Evolutionary conservation across 2,329 filamentous ascomycete species (phyloP).

Genomic region (Helicocarpus griseus): DNA sequence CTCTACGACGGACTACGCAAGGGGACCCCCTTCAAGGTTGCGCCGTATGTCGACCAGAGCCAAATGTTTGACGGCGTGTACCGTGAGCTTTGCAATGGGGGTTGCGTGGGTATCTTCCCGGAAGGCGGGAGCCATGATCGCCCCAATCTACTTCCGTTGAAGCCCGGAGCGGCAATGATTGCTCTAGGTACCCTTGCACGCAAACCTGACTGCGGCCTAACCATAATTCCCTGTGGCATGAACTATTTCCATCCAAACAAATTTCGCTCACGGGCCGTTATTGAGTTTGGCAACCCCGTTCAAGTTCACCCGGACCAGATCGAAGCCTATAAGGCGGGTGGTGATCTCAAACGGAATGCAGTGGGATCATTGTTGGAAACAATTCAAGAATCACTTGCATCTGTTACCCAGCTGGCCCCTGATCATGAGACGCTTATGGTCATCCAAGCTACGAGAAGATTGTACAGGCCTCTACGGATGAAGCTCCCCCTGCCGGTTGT

Average conservation of each 20-base stretch:
- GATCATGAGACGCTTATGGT: constrained; percentile 80
- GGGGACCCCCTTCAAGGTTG: constrained; percentile 66
- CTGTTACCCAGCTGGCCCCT: constrained; percentile 75
- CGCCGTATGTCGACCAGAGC: constrained; percentile 76
- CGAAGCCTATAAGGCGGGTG: constrained; percentile 63
- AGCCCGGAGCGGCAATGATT: constrained; percentile 86
- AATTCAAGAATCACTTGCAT: constrained; percentile 65
- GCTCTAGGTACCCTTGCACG: constrained; percentile 69
- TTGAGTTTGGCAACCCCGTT: constrained; percentile 74
- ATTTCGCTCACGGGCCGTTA: constrained; percentile 75
- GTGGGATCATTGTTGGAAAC: constrained; percentile 67
- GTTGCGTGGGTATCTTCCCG: constrained; percentile 83
- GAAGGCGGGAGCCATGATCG: constrained; percentile 83
- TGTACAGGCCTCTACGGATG: constrained; percentile 78
- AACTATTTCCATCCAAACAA: constrained; percentile 93
- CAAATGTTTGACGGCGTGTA: constrained; percentile 80
- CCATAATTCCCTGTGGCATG: constrained; percentile 86
- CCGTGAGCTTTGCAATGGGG: constrained; percentile 59
- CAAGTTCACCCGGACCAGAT: constrained; percentile 66
- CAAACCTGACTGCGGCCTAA: constrained; percentile 67
- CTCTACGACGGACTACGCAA: constrained; percentile 30
- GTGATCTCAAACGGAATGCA: constrained; percentile 56
- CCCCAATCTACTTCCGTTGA: constrained; percentile 71
- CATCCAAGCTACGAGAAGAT: constrained; percentile 73
- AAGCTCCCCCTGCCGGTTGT: constrained; percentile 77